These are phyloP conservation scores for Arabis alpina DNA, from an alignment of 345 rosid species.

Conservation along the genomic window DNA sequence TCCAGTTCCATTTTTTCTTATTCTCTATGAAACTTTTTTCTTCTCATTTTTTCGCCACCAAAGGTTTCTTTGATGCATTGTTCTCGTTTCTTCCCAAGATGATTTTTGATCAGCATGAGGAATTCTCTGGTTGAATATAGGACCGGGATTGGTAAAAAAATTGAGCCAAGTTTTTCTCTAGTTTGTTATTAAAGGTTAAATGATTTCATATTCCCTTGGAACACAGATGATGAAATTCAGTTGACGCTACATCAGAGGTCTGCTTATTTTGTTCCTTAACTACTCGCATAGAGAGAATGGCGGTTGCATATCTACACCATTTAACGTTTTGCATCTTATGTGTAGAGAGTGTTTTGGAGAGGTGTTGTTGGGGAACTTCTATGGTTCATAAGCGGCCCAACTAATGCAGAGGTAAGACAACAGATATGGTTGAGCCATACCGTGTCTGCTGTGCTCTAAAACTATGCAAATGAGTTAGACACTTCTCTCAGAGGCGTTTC, in stretches of 20 bases:
- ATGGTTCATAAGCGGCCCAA: slow-evolving; percentile 96
- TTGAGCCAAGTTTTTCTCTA: too few relatives aligned
- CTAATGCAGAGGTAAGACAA: slow-evolving; percentile 73
- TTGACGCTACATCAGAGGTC: slow-evolving; percentile 88
- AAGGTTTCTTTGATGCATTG: not conserved
- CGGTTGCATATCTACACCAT: not conserved
- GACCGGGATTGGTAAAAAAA: slow-evolving; percentile 93
- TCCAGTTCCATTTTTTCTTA: too few relatives aligned
- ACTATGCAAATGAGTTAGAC: not conserved
- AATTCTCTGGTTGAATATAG: slow-evolving; percentile 71
- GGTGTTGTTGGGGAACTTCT: slow-evolving; percentile 95
- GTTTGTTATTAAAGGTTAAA: not conserved
- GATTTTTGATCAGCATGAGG: slow-evolving; percentile 78
- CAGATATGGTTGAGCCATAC: not conserved
- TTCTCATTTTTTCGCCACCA: too few relatives aligned
- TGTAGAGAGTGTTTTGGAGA: slow-evolving; percentile 90
- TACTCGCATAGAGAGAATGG: not conserved
- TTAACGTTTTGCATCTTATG: slow-evolving; percentile 24
- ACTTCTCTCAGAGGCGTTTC: slow-evolving; percentile 18
- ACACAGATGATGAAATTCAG: slow-evolving; percentile 73
- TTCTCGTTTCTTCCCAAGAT: slow-evolving; percentile 75
- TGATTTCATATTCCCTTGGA: slow-evolving; percentile 4
- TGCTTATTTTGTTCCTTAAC: not conserved
- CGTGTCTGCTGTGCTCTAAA: not conserved
- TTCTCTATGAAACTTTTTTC: too few relatives aligned